Conservation (phyloP, 83 land plant species). For the Diphasiastrum complanatum region DNA sequence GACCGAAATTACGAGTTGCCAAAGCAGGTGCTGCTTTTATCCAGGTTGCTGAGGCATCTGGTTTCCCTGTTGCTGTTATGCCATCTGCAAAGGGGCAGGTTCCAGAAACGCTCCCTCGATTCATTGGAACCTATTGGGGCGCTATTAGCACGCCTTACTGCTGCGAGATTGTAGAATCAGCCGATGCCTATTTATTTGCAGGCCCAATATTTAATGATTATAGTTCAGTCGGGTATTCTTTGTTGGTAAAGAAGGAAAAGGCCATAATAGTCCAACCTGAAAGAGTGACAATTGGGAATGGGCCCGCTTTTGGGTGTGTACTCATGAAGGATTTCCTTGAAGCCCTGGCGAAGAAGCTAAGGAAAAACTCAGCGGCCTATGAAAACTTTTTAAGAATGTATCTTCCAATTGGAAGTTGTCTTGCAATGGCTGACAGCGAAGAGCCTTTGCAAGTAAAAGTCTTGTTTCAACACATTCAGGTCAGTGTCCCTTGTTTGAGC, state of each 20-base stretch:
- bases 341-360: background rate
- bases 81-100: constrained; percentile 1
- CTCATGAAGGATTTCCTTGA: constrained; percentile 1
- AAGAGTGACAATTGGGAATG: background rate
- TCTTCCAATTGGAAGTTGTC: background rate
- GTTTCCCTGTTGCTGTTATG: background rate
- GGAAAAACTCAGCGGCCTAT: background rate
- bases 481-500: too few species aligned
- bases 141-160: background rate
- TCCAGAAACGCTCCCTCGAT: background rate
- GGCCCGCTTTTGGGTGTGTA: background rate
- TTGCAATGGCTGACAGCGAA: background rate
- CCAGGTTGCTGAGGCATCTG: constrained; percentile 1
- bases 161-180: too few species aligned
- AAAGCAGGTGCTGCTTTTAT: background rate
- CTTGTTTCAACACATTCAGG: background rate
- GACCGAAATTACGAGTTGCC: background rate
- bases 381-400: background rate
- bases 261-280: background rate
- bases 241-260: too few species aligned
- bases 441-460: background rate
- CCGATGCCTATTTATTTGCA: constrained; percentile 2
- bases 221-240: background rate
- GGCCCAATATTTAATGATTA: background rate
- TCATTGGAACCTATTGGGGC: constrained; percentile 2